Evolutionary conservation across 2,329 filamentous ascomycete genomes (phyloP), one percentile per base, ranked within the genome.

Genomic region (Aspergillus tanneri): DNA sequence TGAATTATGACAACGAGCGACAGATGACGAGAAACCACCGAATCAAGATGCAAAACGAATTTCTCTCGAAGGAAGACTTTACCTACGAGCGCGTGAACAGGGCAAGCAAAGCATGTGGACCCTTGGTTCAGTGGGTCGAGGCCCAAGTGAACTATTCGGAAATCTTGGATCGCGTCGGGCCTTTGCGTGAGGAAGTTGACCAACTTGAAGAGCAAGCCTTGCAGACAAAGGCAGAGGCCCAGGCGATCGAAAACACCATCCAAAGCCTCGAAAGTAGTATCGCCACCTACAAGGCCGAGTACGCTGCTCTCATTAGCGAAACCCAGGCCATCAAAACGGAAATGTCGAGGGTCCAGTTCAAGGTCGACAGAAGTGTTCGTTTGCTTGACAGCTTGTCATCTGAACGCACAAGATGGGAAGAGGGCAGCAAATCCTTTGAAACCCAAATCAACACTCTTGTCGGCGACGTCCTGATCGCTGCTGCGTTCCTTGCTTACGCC

Each of bases 131-230:
- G 66, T 99, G 93, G 93, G 92, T 96, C 3, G 82, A 89, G 68
- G 95, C 93, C 16, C 93, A 99, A 72, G 93, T 99, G 65, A 90
- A 88, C 64, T 99, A 96, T 71, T 96, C 92, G n/a, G 90, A 93
- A 57, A 99, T 99, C 60, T 76, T 99, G 54, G 91, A 97, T 66
- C 85, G 90, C 28, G 90, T 99, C 50, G 95, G 92, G 2, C 93
- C 93, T 19, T 77, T 99, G 47, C 87, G 92, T 65, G 87, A 92
- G 41, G 93, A 99, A 70, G 92, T 99, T 37, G 81, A 82, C 19
- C 79, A 88, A 64, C 82, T 99, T 14, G 90, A 97, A 71, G 87
- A 95, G 50, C 83, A 92, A 68, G 89, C 92, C 24, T 77, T 96
- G 40, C 84, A 95, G 71, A 99, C 93, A 14, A 95, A 95, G 73